Conservation (phyloP, 2,329 filamentous ascomycete species). For the Ophiobolus disseminans region DNA sequence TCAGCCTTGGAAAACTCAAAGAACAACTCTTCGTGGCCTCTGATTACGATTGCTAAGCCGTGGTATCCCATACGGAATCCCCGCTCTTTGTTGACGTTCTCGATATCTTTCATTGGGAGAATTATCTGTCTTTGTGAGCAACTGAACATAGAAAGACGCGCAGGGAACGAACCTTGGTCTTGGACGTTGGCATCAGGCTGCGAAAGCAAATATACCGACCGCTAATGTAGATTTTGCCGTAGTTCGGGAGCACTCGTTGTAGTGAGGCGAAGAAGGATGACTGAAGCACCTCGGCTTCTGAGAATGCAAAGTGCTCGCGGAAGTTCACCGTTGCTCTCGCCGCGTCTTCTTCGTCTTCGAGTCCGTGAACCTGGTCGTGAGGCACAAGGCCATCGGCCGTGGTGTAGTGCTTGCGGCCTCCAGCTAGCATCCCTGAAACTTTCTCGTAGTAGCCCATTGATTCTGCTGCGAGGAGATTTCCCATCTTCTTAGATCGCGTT, state of each 20-base stretch:
- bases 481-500: slow-evolving; percentile 80
- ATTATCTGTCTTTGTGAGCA: slow-evolving; percentile 62
- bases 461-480: slow-evolving; percentile 81
- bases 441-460: slow-evolving; percentile 97
- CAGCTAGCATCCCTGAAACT: slow-evolving; percentile 96
- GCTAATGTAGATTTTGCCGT: slow-evolving; percentile 96
- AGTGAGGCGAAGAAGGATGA: slow-evolving; percentile 93
- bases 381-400: slow-evolving; percentile 70
- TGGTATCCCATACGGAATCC: slow-evolving; percentile 92
- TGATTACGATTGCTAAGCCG: slow-evolving; percentile 89
- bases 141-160: slow-evolving; percentile 7
- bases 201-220: slow-evolving; percentile 89
- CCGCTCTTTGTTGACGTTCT: slow-evolving; percentile 93
- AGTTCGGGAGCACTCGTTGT: slow-evolving; percentile 87
- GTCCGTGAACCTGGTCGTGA: slow-evolving; percentile 67
- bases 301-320: slow-evolving; percentile 87
- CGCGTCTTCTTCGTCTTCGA: slow-evolving; percentile 63
- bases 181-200: slow-evolving; percentile 84
- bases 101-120: slow-evolving; percentile 86
- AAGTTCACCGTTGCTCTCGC: slow-evolving; percentile 71
- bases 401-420: slow-evolving; percentile 86
- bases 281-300: slow-evolving; percentile 79
- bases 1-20: slow-evolving; percentile 87
- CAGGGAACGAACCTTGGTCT: slow-evolving; percentile 69
- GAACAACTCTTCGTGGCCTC: slow-evolving; percentile 93